A percentile compares a stretch with the other conserved stretches of the same genome.
Conservation (phyloP, 2,329 filamentous ascomycete genomes). For the Chrysoporthe austroafricana region DNA sequence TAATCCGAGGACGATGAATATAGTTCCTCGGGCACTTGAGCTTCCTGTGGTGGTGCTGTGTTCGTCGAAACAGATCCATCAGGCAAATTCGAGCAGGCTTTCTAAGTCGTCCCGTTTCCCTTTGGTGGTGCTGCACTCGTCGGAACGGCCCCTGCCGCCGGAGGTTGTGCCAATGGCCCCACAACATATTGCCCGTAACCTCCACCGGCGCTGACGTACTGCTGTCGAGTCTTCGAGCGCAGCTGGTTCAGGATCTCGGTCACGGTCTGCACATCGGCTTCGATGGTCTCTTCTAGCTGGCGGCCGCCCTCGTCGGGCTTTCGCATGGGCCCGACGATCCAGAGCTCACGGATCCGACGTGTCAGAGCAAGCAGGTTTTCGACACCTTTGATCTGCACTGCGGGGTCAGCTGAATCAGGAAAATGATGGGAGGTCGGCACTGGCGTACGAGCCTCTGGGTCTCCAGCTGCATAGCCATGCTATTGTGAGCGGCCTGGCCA, state of each 20-base stretch:
- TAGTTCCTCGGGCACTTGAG: not conserved
- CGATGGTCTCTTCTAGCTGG: slow-evolving; percentile 40
- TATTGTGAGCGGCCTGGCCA: slow-evolving; percentile 45
- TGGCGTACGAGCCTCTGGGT: slow-evolving; percentile 41
- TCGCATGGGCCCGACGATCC: slow-evolving; percentile 52
- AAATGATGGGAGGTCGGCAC: not conserved
- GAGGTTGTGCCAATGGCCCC: slow-evolving; percentile 18
- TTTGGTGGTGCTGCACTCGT: not conserved
- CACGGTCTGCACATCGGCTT: slow-evolving; percentile 43
- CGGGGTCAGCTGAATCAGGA: not conserved
- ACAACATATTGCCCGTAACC: slow-evolving; percentile 34
- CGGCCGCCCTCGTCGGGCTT: slow-evolving; percentile 47
- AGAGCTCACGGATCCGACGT: slow-evolving; percentile 53
- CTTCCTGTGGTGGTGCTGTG: not conserved
- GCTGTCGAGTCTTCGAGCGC: slow-evolving; percentile 33
- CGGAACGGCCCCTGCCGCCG: not conserved
- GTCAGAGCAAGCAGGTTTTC: slow-evolving; percentile 52
- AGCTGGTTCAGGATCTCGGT: slow-evolving; percentile 39
- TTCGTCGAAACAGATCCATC: not conserved
- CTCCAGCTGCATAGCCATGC: slow-evolving; percentile 45
- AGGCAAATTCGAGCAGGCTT: not conserved
- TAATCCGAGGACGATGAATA: not conserved
- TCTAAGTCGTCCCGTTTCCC: not conserved
- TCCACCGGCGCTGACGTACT: slow-evolving; percentile 30
- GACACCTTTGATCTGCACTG: slow-evolving; percentile 42